Conservation (phyloP, 1,284 basidiomycete genomes). For the Moesziomyces sp. region DNA sequence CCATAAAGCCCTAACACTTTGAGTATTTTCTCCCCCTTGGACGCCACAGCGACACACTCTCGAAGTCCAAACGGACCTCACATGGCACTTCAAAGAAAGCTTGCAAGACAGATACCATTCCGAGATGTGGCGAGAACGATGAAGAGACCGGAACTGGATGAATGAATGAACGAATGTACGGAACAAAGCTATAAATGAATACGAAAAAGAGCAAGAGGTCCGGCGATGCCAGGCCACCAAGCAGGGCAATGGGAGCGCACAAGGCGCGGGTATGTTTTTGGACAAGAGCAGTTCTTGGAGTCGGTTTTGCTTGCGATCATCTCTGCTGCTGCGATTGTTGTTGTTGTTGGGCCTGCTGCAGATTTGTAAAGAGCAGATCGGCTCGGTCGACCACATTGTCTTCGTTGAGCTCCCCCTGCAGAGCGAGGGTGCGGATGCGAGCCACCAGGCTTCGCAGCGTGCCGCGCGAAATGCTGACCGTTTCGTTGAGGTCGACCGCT, state of each 20-base stretch:
- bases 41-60: too few species aligned
- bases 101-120: conserved; percentile 11
- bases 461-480: conserved; percentile 45
- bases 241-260: background rate
- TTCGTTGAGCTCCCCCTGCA: conserved; percentile 57
- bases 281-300: background rate
- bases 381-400: conserved; percentile 55
- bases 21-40: too few species aligned
- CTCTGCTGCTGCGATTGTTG: conserved; percentile 6
- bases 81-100: background rate
- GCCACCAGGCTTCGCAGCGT: conserved; percentile 54
- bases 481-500: conserved; percentile 30
- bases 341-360: conserved; percentile 32
- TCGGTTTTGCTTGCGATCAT: background rate
- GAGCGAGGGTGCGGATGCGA: conserved; percentile 43
- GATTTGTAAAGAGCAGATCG: conserved; percentile 47
- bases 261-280: conserved; percentile 6
- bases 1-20: background rate
- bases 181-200: conserved; percentile 10
- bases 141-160: conserved; percentile 1
- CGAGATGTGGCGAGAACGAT: conserved; percentile 4
- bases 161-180: conserved; percentile 13
- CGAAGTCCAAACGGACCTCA: too few species aligned
- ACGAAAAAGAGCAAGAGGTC: conserved; percentile 1
- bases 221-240: background rate